These are phyloP conservation scores for Neurospora sp. DNA, from an alignment of 495 filamentous ascomycete species.

Conservation along the genomic window DNA sequence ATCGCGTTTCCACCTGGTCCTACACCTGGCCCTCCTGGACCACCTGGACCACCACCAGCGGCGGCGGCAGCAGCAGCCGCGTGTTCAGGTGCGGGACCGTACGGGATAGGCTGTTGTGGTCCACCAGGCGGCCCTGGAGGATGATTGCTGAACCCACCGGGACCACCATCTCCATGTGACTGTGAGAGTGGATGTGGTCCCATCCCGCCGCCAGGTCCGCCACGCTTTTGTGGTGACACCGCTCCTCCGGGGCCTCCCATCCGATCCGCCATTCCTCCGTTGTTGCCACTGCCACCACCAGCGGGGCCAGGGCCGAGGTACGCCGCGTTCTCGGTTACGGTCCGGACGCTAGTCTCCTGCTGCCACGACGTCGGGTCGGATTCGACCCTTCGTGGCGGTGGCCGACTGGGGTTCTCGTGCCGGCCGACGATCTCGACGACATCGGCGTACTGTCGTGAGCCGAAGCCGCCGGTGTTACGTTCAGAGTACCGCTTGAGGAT, in stretches of 20 bases:
- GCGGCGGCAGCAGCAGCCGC: neutral
- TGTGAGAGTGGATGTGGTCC: neutral
- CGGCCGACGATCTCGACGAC: constrained; percentile 44
- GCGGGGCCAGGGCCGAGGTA: constrained; percentile 16
- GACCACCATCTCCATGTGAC: constrained; percentile 7
- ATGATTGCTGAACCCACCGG: constrained; percentile 16
- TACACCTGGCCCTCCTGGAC: neutral
- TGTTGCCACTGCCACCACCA: neutral
- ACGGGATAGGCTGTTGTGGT: neutral
- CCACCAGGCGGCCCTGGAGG: neutral
- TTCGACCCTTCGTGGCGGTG: constrained; percentile 52
- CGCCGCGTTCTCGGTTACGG: constrained; percentile 52
- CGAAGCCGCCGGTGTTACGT: constrained; percentile 46
- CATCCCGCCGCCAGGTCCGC: constrained; percentile 1
- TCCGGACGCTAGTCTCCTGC: constrained; percentile 70
- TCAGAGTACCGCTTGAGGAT: constrained; percentile 85
- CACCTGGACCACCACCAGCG: neutral
- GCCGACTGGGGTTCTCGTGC: constrained; percentile 35
- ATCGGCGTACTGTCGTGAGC: constrained; percentile 47
- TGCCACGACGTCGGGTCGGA: constrained; percentile 71
- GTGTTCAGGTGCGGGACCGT: neutral
- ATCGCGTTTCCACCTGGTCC: neutral
- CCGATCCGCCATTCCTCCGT: neutral
- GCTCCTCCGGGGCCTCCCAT: constrained; percentile 6
- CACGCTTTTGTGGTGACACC: constrained; percentile 35